phyloP scores from a whole-genome alignment of 495 filamentous ascomycete genomes.

The Hyaloscypha variabilis region DNA sequence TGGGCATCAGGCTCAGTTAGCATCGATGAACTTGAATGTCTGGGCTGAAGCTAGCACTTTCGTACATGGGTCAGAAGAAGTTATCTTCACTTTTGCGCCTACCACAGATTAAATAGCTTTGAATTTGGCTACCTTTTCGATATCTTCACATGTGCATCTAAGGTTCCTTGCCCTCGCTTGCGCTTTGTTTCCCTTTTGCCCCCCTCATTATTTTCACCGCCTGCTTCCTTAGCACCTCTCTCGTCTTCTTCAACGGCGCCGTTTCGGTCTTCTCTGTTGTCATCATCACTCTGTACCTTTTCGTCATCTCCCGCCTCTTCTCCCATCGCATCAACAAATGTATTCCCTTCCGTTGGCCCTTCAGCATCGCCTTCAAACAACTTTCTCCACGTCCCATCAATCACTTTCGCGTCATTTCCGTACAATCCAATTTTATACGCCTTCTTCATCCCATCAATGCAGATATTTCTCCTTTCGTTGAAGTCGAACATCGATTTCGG shows the following conservation, averaged over 20 bases:
- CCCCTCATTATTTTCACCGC: conserved; percentile 17
- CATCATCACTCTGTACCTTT: conserved; percentile 26
- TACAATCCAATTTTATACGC: conserved; percentile 64
- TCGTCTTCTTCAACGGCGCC: conserved; percentile 38
- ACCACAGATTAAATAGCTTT: too few species aligned
- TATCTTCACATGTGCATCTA: conserved; percentile 47
- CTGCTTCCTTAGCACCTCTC: conserved; percentile 27
- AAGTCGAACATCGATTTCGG: conserved; percentile 78
- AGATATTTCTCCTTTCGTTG: conserved; percentile 53
- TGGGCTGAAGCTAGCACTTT: too few species aligned
- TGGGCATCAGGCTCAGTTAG: too few species aligned
- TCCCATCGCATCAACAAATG: conserved; percentile 26
- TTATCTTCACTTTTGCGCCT: too few species aligned
- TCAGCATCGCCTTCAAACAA: conserved; percentile 49
- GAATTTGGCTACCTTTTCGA: conserved; percentile 27
- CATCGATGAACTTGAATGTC: too few species aligned
- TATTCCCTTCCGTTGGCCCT: conserved; percentile 50
- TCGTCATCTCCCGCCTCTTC: conserved; percentile 20
- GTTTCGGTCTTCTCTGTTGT: conserved; percentile 35
- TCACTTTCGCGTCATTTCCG: conserved; percentile 58
- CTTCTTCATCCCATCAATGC: conserved; percentile 64
- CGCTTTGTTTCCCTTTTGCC: conserved; percentile 18
- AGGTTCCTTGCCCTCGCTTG: conserved; percentile 38
- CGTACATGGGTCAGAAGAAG: too few species aligned
- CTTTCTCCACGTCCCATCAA: conserved; percentile 63